phyloP scores from a whole-genome alignment of 768 basidiomycete genomes.

The Ramaria sp. region DNA sequence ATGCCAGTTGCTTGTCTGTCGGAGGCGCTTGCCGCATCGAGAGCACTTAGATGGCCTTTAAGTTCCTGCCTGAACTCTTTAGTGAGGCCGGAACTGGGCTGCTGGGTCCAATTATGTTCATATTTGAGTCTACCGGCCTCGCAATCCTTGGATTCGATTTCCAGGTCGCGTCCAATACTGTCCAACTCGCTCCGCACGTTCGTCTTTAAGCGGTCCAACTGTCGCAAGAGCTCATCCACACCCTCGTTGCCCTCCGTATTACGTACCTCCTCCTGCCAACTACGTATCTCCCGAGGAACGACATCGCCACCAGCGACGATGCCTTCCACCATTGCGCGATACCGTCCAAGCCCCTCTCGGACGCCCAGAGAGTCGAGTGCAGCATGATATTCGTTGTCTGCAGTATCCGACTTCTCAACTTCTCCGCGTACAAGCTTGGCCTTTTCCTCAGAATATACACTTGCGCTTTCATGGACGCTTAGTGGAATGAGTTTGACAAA shows the following conservation, averaged over 20 bases:
- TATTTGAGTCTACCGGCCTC: constrained; percentile 84
- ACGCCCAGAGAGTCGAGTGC: constrained; percentile 77
- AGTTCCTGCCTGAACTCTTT: constrained; percentile 67
- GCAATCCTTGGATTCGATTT: constrained; percentile 77
- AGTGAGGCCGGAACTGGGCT: constrained; percentile 65
- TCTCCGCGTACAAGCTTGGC: constrained; percentile 87
- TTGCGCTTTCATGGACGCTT: constrained; percentile 91
- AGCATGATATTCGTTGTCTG: constrained; percentile 71
- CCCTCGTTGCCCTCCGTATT: constrained; percentile 58
- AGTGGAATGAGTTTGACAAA: constrained; percentile 83
- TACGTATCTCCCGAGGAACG: constrained; percentile 57
- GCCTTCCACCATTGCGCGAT: constrained; percentile 60
- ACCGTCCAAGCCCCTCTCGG: constrained; percentile 56
- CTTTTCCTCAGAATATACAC: constrained; percentile 97
- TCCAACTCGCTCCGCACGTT: constrained; percentile 54
- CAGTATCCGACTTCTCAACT: constrained; percentile 76
- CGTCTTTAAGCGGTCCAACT: constrained; percentile 49
- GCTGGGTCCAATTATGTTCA: constrained; percentile 78
- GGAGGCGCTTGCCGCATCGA: constrained; percentile 69
- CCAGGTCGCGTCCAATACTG: constrained; percentile 52
- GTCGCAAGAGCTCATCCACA: constrained; percentile 51
- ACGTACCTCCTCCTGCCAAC: constrained; percentile 66
- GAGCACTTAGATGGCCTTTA: constrained; percentile 57
- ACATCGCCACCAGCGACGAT: constrained; percentile 34
- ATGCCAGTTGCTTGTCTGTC: constrained; percentile 65